Conservation (phyloP, 768 basidiomycete species). For the Thelephora aurantiotincta region DNA sequence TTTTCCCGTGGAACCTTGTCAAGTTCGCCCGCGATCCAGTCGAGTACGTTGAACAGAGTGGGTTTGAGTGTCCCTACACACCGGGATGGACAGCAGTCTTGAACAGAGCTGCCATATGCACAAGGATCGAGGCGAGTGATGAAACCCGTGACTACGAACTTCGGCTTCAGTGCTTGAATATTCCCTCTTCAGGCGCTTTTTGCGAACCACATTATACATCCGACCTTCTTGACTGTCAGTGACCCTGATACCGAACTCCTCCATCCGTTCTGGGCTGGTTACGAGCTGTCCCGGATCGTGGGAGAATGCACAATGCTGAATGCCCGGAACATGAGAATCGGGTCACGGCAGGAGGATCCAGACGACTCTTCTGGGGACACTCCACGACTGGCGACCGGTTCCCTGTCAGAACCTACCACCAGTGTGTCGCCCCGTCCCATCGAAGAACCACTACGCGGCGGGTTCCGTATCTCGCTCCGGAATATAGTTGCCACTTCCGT, state of each 20-base stretch:
- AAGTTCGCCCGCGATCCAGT: slow-evolving; percentile 63
- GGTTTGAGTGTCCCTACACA: slow-evolving; percentile 43
- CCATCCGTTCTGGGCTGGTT: slow-evolving; percentile 52
- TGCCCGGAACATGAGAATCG: slow-evolving; percentile 40
- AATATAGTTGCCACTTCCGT: slow-evolving; percentile 65
- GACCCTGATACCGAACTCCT: slow-evolving; percentile 51
- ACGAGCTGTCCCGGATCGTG: slow-evolving; percentile 44
- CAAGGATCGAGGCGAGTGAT: slow-evolving; percentile 50
- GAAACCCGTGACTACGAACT: not conserved
- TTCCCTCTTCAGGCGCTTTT: slow-evolving; percentile 38
- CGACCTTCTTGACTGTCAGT: slow-evolving; percentile 45
- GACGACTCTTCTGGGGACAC: not conserved
- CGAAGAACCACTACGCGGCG: not conserved
- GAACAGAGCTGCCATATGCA: slow-evolving; percentile 54
- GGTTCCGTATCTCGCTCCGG: slow-evolving; percentile 40
- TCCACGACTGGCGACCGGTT: not conserved
- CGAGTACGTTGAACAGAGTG: slow-evolving; percentile 40
- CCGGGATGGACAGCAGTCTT: slow-evolving; percentile 59
- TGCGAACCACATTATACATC: slow-evolving; percentile 61
- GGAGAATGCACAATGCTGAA: slow-evolving; percentile 62
- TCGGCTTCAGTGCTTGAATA: not conserved
- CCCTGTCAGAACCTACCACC: not conserved
- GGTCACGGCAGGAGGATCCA: slow-evolving; percentile 18
- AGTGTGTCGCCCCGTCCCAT: not conserved
- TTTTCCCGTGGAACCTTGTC: slow-evolving; percentile 82